Evolutionary conservation across 2,329 filamentous ascomycete species (phyloP), one percentile per base, ranked within the genome.

Genomic region (Fusarium mangiferae): DNA sequence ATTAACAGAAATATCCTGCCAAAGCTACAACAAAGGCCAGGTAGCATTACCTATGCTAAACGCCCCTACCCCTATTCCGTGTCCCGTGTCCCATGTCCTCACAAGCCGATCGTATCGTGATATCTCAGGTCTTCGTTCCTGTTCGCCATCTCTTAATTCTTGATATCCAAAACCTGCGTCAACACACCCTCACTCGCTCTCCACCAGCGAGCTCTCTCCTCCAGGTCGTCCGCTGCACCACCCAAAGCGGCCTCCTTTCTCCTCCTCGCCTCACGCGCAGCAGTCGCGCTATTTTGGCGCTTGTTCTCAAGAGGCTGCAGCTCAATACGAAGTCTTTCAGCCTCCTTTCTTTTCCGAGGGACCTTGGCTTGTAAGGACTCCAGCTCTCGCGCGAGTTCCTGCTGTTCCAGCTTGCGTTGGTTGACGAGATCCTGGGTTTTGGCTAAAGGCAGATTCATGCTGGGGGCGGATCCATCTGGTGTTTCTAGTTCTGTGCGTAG

Each of bases 191-290:
- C 92, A n/a, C 90, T 90, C 24, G 91, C 91, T 74, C 90, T 88
- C 83, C 91, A 90, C 93, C 93, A 96, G 74, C 93, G 86, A 11
- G 92, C 93, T 75, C 90, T 88, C 81, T 93, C 91, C 80, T 95
- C 93, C 38, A 95, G 81, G 77, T 95, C 92, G 76, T 94, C 93
- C 22, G 90, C 89, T 46, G 90, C 89, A 11, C 91, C 92, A 10
- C 90, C 89, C 13, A 91, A 83, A 14, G 90, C 87, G 17, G 87
- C 87, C 77, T 94, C 92, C 80, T 91, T 92, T 76, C 92, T 87
- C 78, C 90, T 86, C 80, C 87, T 88, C 18, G 93, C 93, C 77
- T 95, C 93, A 74, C 86, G 89, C n/a, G 93, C 93, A 22, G 92
- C 91, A 30, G 89, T 85, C 38, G 88, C 88, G 70, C 89, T 91